Evolutionary conservation across 192 early-diverging fungal species (phyloP), one percentile per base, ranked within the genome.

Genomic region (Entomortierella parvispora): DNA sequence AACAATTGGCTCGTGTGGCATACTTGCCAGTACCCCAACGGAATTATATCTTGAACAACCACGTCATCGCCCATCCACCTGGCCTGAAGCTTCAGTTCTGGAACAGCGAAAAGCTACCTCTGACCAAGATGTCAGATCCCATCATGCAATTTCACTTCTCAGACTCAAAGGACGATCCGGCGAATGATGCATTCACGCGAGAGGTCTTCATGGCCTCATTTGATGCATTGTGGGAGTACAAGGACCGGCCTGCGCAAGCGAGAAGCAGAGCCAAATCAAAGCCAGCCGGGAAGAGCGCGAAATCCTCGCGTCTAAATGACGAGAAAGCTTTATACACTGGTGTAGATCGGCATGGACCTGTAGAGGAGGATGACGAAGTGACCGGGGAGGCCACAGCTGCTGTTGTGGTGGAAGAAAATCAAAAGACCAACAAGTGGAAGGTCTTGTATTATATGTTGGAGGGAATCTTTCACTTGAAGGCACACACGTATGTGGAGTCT

Each of bases 181-280:
- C 47, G 42, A 69, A 60, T 51, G 68, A 69, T 1, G 25, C 20
- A 22, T 69, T 69, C 48, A 60, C 58, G 1, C 22, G 47, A 12
- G 37, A 37, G 12, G 51, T 69, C 23, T 69, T 69, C 37, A 49
- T 69, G 58, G 68, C 58, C 1, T 59, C 57, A 0, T 69, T 69
- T 37, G 68, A 69, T 31, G 57, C 58, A 11, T 51, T 69, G n/a
- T 69, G 68, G 68, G 15, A 51, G 11, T 69, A 69, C 51, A 58
- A 58, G 47, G 17, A 62, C 2, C 12, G 37, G 12, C 12, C 7
- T 40, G 37, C 7, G 37, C 37, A 40, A 9, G 12, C 12, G 12
- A 40, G 7, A 40, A 40, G 5, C 5, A 9, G 7, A 40, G 37
- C 37, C n/a, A n/a, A n/a, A 12, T 12, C 29, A 11, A 23, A 1